Evolutionary conservation across 192 early-diverging fungal species (phyloP).

Genomic region (Coemansia sp.): DNA sequence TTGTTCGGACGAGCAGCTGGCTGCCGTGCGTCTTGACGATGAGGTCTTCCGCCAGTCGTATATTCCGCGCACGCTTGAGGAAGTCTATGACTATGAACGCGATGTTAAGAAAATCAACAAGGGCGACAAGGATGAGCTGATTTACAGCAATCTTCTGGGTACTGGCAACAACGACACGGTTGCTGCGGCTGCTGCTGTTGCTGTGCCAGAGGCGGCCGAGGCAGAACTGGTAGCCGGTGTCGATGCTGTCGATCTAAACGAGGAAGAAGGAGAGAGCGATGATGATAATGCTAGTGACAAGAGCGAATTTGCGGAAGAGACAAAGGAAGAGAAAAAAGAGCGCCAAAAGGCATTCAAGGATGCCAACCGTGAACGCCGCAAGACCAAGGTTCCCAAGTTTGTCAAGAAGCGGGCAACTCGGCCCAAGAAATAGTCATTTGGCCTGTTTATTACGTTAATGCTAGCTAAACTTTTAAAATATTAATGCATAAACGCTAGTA

Average conservation of each 20-base stretch:
- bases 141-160: constrained; percentile 56
- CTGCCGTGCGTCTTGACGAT: constrained; percentile 68
- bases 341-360: constrained; percentile 87
- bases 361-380: constrained; percentile 85
- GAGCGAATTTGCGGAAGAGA: constrained; percentile 70
- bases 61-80: constrained; percentile 87
- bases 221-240: not conserved
- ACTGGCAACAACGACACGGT: constrained; percentile 35
- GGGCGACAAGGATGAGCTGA: constrained; percentile 66
- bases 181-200: not conserved
- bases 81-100: constrained; percentile 83
- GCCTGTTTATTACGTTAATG: not conserved
- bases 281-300: constrained; percentile 49
- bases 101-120: constrained; percentile 73
- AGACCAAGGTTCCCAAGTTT: constrained; percentile 91
- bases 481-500: no score
- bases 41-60: constrained; percentile 89
- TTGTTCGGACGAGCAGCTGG: constrained; percentile 50
- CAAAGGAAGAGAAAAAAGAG: constrained; percentile 85
- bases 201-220: not conserved
- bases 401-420: constrained; percentile 78
- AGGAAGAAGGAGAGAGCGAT: constrained; percentile 10
- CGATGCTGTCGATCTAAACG: constrained; percentile 1
- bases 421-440: constrained; percentile 7
- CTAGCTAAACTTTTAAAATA: not conserved